Evolutionary conservation across 257 asterid species (phyloP), one percentile per base, ranked within the genome.

Genomic region (Dorcoceras hygrometricum): DNA sequence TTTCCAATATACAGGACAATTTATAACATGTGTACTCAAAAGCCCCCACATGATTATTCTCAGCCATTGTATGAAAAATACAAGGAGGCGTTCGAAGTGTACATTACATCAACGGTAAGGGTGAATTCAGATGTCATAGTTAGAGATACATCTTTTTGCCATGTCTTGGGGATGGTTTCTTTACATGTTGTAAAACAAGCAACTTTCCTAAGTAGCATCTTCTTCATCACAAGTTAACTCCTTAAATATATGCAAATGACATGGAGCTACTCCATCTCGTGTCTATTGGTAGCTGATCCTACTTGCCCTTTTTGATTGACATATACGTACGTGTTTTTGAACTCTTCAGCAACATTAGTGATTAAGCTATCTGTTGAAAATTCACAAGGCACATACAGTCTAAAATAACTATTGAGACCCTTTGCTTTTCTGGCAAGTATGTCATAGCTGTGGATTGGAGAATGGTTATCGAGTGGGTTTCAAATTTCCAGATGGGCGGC

Each of bases 1-100:
- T 77, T 62, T 79, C 48, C 67, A 32, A 55, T 69, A 56, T 50
- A 25, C 84, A 94, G 99, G 76, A 94, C 95, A 36, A 89, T 94
- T 75, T 91, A 94, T 76, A 89, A 91, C 85, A 94, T 94, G 99
- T 94, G 99, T 76, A 94, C 98, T 27, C 99, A 94, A 69, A 94
- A 87, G 79, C 94, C 98, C 31, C 98, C 99, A 3, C 94, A 91
- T 74, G 99, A 94, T 79, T 94, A 91, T 78, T 94, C 98, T 51
- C 98, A 91, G 78, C 97, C 91, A 73, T 73, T 94, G 67, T 94
- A 94, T 77, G 96, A 94, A 73, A 94, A 87, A 72, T 94, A 94
- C 67, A 79, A 81, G 48, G 99, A 90, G 76, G 67, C 96, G 61
- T 91, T 90, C 72, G 84, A 89, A 71, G 99, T 84, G 64, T 91